phyloP scores from a whole-genome alignment of 108 stramenopile genomes.

The Skeletonema grethae region DNA sequence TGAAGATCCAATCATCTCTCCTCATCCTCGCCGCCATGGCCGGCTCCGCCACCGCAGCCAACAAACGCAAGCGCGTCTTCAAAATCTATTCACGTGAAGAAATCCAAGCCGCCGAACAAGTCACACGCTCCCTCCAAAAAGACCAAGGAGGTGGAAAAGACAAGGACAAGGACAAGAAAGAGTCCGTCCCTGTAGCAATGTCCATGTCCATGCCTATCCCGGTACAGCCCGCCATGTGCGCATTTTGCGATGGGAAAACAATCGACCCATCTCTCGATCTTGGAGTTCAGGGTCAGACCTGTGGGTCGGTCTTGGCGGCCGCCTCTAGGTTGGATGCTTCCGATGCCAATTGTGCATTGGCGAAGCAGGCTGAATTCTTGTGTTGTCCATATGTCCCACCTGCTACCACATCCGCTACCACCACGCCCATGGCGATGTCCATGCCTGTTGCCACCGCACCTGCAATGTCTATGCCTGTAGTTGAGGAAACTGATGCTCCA shows the following conservation, averaged over 20 bases:
- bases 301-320: neutral
- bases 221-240: neutral
- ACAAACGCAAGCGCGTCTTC: constrained; percentile 12
- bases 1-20: constrained; percentile 11
- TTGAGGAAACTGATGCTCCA: too few relatives aligned
- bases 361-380: neutral
- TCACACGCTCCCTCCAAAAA: neutral
- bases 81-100: constrained; percentile 12
- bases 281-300: neutral
- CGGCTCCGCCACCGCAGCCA: constrained; percentile 16
- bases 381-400: neutral
- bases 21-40: constrained; percentile 11
- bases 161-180: neutral
- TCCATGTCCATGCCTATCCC: neutral
- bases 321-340: neutral
- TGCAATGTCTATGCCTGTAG: too few relatives aligned
- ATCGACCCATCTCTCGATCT: neutral
- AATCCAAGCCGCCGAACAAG: neutral
- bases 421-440: too few relatives aligned
- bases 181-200: neutral
- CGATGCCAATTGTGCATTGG: neutral
- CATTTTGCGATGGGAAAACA: neutral
- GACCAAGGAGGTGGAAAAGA: neutral
- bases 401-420: neutral
- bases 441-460: too few relatives aligned